Conservation (phyloP, 495 filamentous ascomycete genomes). For the Astrothelium macrocarpum region DNA sequence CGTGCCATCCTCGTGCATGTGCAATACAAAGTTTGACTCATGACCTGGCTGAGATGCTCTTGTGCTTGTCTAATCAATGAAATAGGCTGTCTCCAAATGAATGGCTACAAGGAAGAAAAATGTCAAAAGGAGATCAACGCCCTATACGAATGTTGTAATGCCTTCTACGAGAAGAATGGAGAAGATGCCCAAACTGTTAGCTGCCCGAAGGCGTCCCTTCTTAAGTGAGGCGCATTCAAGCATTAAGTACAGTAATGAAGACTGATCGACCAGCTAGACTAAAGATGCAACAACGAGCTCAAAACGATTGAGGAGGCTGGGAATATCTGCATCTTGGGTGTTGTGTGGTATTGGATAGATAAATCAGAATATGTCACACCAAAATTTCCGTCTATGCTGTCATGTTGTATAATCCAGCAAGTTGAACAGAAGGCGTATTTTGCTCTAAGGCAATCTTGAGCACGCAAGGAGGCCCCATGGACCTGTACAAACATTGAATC, state of each 20-base stretch:
- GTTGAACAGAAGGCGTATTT: conserved; percentile 52
- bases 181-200: conserved; percentile 66
- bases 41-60: conserved; percentile 9
- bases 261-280: conserved; percentile 32
- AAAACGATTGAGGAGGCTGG: conserved; percentile 28
- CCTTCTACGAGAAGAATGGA: conserved; percentile 74
- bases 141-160: conserved; percentile 90
- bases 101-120: conserved; percentile 78
- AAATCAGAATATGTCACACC: conserved; percentile 29
- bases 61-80: conserved; percentile 28
- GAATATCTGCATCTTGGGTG: background rate
- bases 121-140: conserved; percentile 68
- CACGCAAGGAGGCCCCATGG: conserved; percentile 77
- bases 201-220: conserved; percentile 73
- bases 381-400: conserved; percentile 36
- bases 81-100: conserved; percentile 66
- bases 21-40: conserved; percentile 68
- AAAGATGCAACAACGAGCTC: conserved; percentile 75
- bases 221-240: conserved; percentile 36
- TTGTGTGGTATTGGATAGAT: conserved; percentile 7
- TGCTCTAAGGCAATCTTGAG: conserved; percentile 97
- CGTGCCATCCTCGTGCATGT: conserved; percentile 84
- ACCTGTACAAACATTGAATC: conserved; percentile 90
- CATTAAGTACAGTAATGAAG: background rate
- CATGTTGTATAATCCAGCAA: conserved; percentile 53